Evolutionary conservation across 495 filamentous ascomycete species (phyloP).

Genomic region (Trichoderma asperelloides): DNA sequence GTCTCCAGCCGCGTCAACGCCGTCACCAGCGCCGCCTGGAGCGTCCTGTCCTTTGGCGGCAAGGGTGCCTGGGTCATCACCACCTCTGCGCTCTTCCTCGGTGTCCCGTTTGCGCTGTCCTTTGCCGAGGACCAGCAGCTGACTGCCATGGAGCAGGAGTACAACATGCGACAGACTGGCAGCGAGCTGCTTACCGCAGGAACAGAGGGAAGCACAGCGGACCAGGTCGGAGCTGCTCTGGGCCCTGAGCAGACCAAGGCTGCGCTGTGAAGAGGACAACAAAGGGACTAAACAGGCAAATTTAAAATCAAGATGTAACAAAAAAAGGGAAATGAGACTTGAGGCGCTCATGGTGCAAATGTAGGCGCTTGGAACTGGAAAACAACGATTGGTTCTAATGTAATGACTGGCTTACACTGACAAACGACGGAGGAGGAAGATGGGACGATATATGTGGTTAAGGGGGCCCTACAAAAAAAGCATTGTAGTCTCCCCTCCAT

Average conservation of each 20-base stretch:
- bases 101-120: slow-evolving; percentile 86
- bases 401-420: slow-evolving; percentile 2
- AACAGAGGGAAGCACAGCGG: slow-evolving; percentile 21
- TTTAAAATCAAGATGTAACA: background rate
- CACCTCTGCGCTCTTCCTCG: slow-evolving; percentile 78
- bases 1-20: slow-evolving; percentile 37
- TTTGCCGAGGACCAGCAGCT: slow-evolving; percentile 93
- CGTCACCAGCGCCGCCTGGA: slow-evolving; percentile 47
- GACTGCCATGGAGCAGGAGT: slow-evolving; percentile 92
- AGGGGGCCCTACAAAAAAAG: background rate
- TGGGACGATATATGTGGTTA: background rate
- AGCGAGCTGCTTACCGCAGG: slow-evolving; percentile 34
- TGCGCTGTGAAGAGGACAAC: slow-evolving; percentile 20
- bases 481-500: background rate
- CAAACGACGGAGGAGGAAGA: background rate
- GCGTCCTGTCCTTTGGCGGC: slow-evolving; percentile 58
- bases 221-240: slow-evolving; percentile 25
- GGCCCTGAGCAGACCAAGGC: slow-evolving; percentile 24
- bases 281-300: background rate
- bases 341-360: background rate
- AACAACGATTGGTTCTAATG: background rate
- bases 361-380: background rate
- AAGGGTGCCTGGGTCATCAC: slow-evolving; percentile 81
- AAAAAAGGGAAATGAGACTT: background rate
- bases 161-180: slow-evolving; percentile 78